phyloP scores from a whole-genome alignment of 768 basidiomycete genomes.

The Cystofilobasidium ferigula region DNA sequence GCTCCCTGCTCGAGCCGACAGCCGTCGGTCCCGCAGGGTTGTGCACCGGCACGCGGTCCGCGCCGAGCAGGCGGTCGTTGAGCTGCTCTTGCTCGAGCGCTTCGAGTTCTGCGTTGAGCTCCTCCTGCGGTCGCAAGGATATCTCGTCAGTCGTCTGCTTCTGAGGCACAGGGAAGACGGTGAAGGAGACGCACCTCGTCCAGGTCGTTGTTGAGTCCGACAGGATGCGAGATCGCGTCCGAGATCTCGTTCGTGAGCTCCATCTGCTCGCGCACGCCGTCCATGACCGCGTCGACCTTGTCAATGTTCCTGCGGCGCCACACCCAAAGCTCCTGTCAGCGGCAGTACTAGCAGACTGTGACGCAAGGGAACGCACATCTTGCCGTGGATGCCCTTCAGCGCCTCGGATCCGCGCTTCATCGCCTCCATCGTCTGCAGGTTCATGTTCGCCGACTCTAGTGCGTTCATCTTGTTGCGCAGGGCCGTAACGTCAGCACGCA shows the following conservation, averaged over 20 bases:
- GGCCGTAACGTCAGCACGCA: background rate
- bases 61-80: constrained; percentile 69
- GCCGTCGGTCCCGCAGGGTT: constrained; percentile 55
- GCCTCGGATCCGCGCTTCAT: constrained; percentile 94
- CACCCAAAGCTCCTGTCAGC: background rate
- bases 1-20: constrained; percentile 39
- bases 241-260: constrained; percentile 87
- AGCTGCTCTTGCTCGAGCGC: constrained; percentile 81
- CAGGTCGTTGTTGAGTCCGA: constrained; percentile 46
- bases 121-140: constrained; percentile 48
- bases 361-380: constrained; percentile 54
- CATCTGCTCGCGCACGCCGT: constrained; percentile 74
- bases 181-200: constrained; percentile 56
- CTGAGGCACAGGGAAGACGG: background rate
- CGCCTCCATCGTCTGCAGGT: constrained; percentile 89
- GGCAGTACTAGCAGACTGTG: background rate
- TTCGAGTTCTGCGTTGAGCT: constrained; percentile 64
- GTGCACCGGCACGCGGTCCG: constrained; percentile 81
- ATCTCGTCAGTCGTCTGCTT: no score
- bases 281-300: constrained; percentile 84
- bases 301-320: constrained; percentile 54
- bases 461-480: constrained; percentile 57
- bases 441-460: constrained; percentile 91
- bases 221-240: constrained; percentile 68
- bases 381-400: constrained; percentile 76